These are phyloP conservation scores for Mariannaea elegans DNA, from an alignment of 2,329 filamentous ascomycete species.

Conservation along the genomic window DNA sequence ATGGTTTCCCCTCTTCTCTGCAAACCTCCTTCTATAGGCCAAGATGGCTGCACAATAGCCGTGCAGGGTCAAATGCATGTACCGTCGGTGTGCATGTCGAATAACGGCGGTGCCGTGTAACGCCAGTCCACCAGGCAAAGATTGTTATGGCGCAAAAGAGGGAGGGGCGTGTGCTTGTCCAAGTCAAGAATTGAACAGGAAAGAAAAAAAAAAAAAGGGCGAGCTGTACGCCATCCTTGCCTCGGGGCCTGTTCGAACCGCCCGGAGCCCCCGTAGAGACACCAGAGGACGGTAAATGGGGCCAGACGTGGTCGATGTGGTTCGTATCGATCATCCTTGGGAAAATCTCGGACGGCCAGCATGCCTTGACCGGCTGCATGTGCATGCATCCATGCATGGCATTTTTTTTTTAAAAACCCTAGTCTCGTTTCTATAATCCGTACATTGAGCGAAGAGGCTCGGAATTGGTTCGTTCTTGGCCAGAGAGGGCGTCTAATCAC, in stretches of 20 bases:
- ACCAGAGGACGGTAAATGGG: neutral
- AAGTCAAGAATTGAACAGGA: too few relatives aligned
- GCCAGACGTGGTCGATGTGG: conserved; percentile 12
- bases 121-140: conserved; percentile 6
- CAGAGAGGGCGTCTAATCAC: neutral
- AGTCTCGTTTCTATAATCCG: too few relatives aligned
- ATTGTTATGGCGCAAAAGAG: neutral
- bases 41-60: conserved; percentile 29
- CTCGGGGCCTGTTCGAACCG: neutral
- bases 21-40: neutral
- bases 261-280: neutral
- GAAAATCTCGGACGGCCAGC: conserved; percentile 20
- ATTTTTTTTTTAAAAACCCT: conserved; percentile 6
- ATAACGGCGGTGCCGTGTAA: conserved; percentile 38
- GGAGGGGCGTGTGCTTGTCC: conserved; percentile 15
- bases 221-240: conserved; percentile 3
- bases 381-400: conserved; percentile 17
- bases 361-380: conserved; percentile 39
- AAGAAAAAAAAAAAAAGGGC: neutral
- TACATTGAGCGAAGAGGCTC: neutral
- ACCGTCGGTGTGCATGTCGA: conserved; percentile 26
- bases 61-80: conserved; percentile 34
- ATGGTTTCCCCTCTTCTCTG: too few relatives aligned
- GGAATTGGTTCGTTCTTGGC: neutral
- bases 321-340: conserved; percentile 35